Evolutionary conservation across 805 yeast species (phyloP).

Genomic region (Metschnikowia drakensbergensis): DNA sequence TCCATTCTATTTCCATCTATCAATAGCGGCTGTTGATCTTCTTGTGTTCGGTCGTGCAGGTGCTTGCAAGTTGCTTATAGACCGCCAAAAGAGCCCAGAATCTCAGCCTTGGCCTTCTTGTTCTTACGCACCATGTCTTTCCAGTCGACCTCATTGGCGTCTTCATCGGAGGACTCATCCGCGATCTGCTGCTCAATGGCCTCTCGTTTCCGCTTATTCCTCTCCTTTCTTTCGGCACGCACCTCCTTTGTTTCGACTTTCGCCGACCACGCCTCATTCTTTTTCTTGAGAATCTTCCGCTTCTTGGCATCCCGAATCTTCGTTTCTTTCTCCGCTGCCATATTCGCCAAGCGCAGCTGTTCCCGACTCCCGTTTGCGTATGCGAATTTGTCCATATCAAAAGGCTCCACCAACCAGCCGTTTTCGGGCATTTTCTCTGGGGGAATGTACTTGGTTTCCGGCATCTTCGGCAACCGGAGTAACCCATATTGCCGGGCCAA

Average conservation of each 20-base stretch:
- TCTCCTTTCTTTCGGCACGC: slow-evolving; percentile 61
- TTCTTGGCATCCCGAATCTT: slow-evolving; percentile 38
- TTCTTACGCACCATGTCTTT: slow-evolving; percentile 68
- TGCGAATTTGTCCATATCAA: slow-evolving; percentile 65
- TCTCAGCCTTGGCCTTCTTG: slow-evolving; percentile 44
- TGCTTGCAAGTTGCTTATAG: slow-evolving; percentile 19
- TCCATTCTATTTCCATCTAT: too few species aligned
- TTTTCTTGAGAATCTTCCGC: slow-evolving; percentile 43
- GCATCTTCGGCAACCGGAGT: slow-evolving; percentile 88
- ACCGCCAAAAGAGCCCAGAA: slow-evolving; percentile 61
- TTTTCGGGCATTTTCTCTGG: slow-evolving; percentile 53
- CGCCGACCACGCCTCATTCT: slow-evolving; percentile 78
- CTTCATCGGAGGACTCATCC: slow-evolving; percentile 41
- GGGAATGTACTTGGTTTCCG: slow-evolving; percentile 61
- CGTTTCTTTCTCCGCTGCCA: slow-evolving; percentile 44
- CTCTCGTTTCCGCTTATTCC: slow-evolving; percentile 60
- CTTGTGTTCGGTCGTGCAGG: too few species aligned
- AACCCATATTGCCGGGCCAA: slow-evolving; percentile 77
- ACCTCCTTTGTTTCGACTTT: slow-evolving; percentile 60
- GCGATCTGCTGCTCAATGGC: slow-evolving; percentile 56
- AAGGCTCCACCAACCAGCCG: slow-evolving; percentile 65
- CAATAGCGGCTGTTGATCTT: too few species aligned
- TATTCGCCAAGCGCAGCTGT: slow-evolving; percentile 51
- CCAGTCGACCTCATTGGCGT: slow-evolving; percentile 65
- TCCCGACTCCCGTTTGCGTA: slow-evolving; percentile 69